Evolutionary conservation across 2,329 filamentous ascomycete genomes (phyloP), one percentile per base, ranked within the genome.

Genomic region (Didymella exigua): DNA sequence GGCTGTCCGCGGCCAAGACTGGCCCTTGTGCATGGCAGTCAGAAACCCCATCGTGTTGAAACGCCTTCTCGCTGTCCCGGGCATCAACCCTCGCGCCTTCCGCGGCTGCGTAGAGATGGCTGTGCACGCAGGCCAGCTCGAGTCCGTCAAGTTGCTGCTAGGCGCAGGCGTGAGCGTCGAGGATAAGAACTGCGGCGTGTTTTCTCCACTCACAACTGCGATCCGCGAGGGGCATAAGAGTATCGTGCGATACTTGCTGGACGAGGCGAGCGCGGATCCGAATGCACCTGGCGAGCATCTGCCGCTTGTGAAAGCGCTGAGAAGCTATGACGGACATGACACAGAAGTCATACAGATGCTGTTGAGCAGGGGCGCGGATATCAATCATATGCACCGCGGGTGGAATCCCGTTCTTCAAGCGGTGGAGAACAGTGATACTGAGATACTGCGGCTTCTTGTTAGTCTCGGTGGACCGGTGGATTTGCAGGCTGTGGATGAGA

Each of bases 101-200:
- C 86, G 86, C 70, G 87, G 87, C 5, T 82, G 88, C 1, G 79
- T 89, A 69, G 87, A 89, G 66, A 84, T 85, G 79, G 86, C 87
- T 2, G 87, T 89, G 8, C 80, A 82, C 1, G 87, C 87, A 14
- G 82, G 88, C 69, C 81, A 89, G 71, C 78, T 89, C 10, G 85
- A 88, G 56, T 87, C 83, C 30, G 79, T 90, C 72, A 87, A 88
- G 73, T 74, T 89, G 38, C 79, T 89, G 33, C 77, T 89, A 14
- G 79, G 77, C 13, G 85, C 86, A 0, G 87, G 87, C 10, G 83
- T 89, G 16, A 86, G 81, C 34, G 85, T 89, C 48, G 87, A 89
- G 70, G 87, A 89, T 74, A 87, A 86, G 75, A 89, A 88, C 66
- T 87, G 86, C 18, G 88, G 88, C 46, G 87, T 89, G 37, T 90